Conservation (phyloP, 2,329 filamentous ascomycete species). For the Proliferodiscus dingleyae region DNA sequence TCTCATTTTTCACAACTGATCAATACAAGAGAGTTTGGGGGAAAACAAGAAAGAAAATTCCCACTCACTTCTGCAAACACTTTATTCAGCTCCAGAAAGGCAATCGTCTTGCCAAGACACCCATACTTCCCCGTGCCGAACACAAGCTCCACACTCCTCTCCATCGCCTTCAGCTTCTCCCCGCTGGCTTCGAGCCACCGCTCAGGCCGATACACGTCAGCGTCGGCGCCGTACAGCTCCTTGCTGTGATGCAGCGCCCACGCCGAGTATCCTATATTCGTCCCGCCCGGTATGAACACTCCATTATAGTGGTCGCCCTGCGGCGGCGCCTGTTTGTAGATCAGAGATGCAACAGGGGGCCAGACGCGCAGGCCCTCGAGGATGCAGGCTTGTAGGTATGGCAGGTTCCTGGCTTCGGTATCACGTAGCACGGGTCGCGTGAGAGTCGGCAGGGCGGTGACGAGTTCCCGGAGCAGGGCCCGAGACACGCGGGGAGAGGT, state of each 20-base stretch:
- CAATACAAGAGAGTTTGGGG: too few species aligned
- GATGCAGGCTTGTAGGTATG: conserved; percentile 46
- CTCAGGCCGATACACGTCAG: conserved; percentile 30
- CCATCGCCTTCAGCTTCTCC: background rate
- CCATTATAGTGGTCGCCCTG: conserved; percentile 17
- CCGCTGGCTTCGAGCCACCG: background rate
- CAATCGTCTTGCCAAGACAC: background rate
- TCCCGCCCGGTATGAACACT: conserved; percentile 15
- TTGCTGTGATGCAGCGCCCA: conserved; percentile 34
- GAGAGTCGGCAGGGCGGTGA: background rate
- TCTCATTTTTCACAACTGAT: too few species aligned
- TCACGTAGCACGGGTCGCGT: conserved; percentile 25
- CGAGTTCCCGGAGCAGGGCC: conserved; percentile 8
- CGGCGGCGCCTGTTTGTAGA: conserved; percentile 12
- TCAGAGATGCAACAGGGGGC: conserved; percentile 36
- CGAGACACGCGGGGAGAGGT: conserved; percentile 5
- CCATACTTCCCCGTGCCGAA: background rate
- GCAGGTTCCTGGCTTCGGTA: conserved; percentile 35
- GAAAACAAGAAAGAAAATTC: background rate
- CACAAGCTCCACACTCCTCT: background rate
- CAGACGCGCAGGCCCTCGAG: conserved; percentile 45
- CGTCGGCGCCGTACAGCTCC: conserved; percentile 34
- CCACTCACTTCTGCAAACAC: background rate
- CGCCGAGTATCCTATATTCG: conserved; percentile 16
- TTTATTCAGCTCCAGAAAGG: background rate